A percentile compares a stretch with the other conserved stretches of the same genome.
phyloP scores from a whole-genome alignment of 768 basidiomycete genomes.

The Boletales sp. region DNA sequence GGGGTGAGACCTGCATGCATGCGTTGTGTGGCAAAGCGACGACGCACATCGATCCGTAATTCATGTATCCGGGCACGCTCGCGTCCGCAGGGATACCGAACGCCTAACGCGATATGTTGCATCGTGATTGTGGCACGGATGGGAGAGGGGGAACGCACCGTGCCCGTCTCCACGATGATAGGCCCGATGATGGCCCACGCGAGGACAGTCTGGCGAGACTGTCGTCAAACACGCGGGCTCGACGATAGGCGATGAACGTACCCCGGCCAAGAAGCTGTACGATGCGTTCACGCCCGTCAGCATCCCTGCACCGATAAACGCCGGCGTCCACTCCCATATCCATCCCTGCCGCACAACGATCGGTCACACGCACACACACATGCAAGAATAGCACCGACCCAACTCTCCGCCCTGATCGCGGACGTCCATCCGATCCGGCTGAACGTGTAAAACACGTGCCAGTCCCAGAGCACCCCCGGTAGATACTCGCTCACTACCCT shows the following conservation, averaged over 20 bases:
- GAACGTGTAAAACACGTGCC: constrained; percentile 62
- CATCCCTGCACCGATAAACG: constrained; percentile 60
- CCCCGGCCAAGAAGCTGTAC: constrained; percentile 47
- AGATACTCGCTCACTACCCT: constrained; percentile 52
- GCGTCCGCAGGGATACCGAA: constrained; percentile 13
- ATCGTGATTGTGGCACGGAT: too few species aligned
- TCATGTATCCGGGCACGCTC: constrained; percentile 21
- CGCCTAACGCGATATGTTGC: too few species aligned
- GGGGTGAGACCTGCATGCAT: neutral
- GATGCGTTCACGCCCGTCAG: constrained; percentile 54
- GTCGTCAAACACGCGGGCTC: too few species aligned
- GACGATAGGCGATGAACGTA: constrained; percentile 23
- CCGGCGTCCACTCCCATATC: constrained; percentile 39
- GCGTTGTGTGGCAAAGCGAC: neutral
- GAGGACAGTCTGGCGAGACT: constrained; percentile 33
- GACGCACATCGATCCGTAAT: constrained; percentile 18
- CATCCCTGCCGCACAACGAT: constrained; percentile 9
- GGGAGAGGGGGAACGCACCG: too few species aligned
- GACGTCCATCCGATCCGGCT: constrained; percentile 56
- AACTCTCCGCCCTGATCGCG: constrained; percentile 58
- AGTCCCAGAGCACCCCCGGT: constrained; percentile 59
- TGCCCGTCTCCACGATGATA: constrained; percentile 26
- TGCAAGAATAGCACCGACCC: constrained; percentile 35
- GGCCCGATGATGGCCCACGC: constrained; percentile 65
- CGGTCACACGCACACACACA: too few species aligned